Evolutionary conservation across 2,329 filamentous ascomycete species (phyloP), one percentile per base, ranked within the genome.

Genomic region (Fusarium papillatum): DNA sequence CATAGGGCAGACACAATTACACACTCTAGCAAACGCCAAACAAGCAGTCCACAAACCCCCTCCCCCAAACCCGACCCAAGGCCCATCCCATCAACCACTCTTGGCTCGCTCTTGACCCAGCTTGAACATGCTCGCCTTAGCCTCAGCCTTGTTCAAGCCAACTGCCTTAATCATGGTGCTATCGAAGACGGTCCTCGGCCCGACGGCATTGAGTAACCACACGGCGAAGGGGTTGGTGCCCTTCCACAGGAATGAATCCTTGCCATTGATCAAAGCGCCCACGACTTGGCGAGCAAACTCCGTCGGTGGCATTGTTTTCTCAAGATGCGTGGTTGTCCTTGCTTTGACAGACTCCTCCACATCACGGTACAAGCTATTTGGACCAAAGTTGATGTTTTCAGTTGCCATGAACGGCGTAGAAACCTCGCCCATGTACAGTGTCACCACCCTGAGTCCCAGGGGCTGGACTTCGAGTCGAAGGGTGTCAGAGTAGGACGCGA

Each of bases 231-330:
- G 57, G 16, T 74, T 75, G 0, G 60, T 41, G 1, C 73, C 72
- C 16, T 64, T 74, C 69, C 69, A 74, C 1, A 74, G 16, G 7
- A 69, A 74, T 4, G 36, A 13, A 7, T 11, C n/a, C 19, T 67
- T 74, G 24, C 34, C 48, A 6, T 4, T 19, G 3, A 46, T n/a
- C 13, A 72, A 48, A 2, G 36, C 60, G 2, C 31, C 13, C 0
- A 74, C 69, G 2, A 75, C 72, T 11, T 34, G 2, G 0, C 41
- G 64, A 7, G 73, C 73, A 2, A 74, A 75, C 17, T 75, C 34
- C 1, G 41, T 38, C 13, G 16, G 69, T 9, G 5, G 9, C 68
- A 57, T 61, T 5, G 68, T 39, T 2, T 60, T 65, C 1, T 59
- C 62, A 3, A 59, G 11, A 19, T 72, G 68, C 3, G n/a, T 70